These are phyloP conservation scores for Astragalus glycyphyllos DNA, from an alignment of 306 rosid genomes.

Conservation along the genomic window DNA sequence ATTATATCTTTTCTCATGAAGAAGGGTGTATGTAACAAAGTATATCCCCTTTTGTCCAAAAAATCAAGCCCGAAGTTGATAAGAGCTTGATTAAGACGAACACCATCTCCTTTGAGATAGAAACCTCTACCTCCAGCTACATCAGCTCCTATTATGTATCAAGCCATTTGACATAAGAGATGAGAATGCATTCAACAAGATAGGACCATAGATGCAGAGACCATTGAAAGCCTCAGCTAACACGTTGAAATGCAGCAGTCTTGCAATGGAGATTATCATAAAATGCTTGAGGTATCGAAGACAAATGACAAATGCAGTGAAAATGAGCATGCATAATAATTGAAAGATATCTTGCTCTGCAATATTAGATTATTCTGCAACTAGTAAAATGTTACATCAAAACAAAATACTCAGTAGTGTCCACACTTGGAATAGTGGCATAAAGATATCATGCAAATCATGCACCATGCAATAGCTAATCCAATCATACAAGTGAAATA, in stretches of 20 bases:
- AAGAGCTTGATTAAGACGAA: conserved; percentile 92
- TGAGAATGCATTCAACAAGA: conserved; percentile 22
- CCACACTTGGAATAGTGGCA: neutral
- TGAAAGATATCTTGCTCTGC: neutral
- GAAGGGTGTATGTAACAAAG: conserved; percentile 84
- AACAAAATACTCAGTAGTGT: neutral
- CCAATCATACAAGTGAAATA: neutral
- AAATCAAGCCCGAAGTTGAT: conserved; percentile 88
- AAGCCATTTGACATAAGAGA: conserved; percentile 37
- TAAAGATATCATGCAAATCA: conserved; percentile 10
- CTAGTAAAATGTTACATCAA: conserved; percentile 8
- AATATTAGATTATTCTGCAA: neutral
- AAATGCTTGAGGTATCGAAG: conserved; percentile 1
- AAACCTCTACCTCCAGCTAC: conserved; percentile 97
- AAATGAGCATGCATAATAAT: neutral
- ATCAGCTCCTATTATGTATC: conserved; percentile 72
- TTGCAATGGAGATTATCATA: conserved; percentile 14
- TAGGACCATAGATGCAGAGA: conserved; percentile 1
- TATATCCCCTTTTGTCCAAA: conserved; percentile 77
- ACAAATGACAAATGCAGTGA: neutral
- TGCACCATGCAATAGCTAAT: neutral
- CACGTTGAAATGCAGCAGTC: neutral
- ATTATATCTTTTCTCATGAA: conserved; percentile 93
- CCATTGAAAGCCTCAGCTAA: too few species aligned
- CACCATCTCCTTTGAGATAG: conserved; percentile 92